A percentile compares a stretch with the other conserved stretches of the same genome.
These are phyloP conservation scores for Dactylellina parvicollis DNA, from an alignment of 2,329 filamentous ascomycete genomes.

Conservation along the genomic window DNA sequence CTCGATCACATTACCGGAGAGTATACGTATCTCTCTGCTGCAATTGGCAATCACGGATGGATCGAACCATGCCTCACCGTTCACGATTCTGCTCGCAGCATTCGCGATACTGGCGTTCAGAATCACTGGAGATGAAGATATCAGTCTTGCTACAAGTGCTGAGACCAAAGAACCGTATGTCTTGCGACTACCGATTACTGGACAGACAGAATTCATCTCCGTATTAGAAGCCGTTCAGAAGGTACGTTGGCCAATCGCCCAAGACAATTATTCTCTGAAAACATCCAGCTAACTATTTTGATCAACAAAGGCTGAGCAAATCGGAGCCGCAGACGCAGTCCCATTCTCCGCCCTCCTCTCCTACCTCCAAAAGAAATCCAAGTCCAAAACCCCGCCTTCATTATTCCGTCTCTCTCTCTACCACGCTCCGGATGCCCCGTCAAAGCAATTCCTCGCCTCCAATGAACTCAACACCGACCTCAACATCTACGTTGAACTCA, in stretches of 20 bases:
- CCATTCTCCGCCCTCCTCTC: slow-evolving; percentile 62
- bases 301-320: slow-evolving; percentile 60
- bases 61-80: slow-evolving; percentile 60
- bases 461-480: slow-evolving; percentile 57
- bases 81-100: slow-evolving; percentile 63
- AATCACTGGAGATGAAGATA: slow-evolving; percentile 65
- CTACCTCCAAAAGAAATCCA: slow-evolving; percentile 62
- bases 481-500: slow-evolving; percentile 57
- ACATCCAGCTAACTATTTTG: neutral
- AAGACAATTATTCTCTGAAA: neutral
- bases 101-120: slow-evolving; percentile 63
- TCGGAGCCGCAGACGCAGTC: slow-evolving; percentile 62
- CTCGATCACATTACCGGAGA: slow-evolving; percentile 60
- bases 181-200: slow-evolving; percentile 62
- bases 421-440: slow-evolving; percentile 61
- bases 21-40: slow-evolving; percentile 61
- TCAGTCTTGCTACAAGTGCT: slow-evolving; percentile 64
- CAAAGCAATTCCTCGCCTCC: slow-evolving; percentile 57
- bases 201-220: slow-evolving; percentile 62
- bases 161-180: slow-evolving; percentile 64
- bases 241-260: slow-evolving; percentile 56
- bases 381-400: slow-evolving; percentile 61
- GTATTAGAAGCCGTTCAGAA: slow-evolving; percentile 62
- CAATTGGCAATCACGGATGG: slow-evolving; percentile 60
- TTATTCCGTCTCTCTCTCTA: slow-evolving; percentile 65